phyloP scores from a whole-genome alignment of 2,329 filamentous ascomycete species.

The Pseudogymnoascus sp. region DNA sequence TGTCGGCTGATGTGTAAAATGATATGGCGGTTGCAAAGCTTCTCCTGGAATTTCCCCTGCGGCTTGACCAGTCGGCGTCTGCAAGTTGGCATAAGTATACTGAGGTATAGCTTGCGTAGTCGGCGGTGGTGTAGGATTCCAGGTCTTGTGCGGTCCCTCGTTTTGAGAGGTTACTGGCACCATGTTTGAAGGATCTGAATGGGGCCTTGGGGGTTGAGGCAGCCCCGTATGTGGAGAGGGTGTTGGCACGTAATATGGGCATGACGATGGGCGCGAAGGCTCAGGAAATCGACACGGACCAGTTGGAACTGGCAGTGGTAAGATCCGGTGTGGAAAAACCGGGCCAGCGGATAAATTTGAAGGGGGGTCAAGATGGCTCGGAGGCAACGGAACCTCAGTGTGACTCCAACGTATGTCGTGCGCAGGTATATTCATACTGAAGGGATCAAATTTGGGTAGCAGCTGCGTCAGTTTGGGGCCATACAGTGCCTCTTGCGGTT shows the following conservation, averaged over 20 bases:
- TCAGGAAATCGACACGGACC: neutral
- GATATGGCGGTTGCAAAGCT: neutral
- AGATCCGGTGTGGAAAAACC: neutral
- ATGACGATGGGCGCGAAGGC: neutral
- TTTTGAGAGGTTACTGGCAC: neutral
- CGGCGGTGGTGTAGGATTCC: neutral
- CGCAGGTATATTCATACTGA: neutral
- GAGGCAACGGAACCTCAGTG: neutral
- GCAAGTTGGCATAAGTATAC: neutral
- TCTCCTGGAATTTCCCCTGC: neutral
- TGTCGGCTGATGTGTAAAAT: neutral
- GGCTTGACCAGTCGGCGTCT: neutral
- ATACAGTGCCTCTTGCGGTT: neutral
- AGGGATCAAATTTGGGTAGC: neutral
- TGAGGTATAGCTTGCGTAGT: neutral
- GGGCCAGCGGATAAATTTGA: neutral
- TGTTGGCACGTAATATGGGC: neutral
- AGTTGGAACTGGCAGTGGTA: neutral
- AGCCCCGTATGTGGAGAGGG: neutral
- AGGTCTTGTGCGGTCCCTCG: neutral
- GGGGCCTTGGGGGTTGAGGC: neutral
- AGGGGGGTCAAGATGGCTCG: neutral
- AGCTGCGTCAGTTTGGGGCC: neutral
- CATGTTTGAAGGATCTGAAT: neutral
- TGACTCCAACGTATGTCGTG: neutral